Conservation (phyloP, 2,329 filamentous ascomycete species). For the Sclerotiophoma versabilis region DNA sequence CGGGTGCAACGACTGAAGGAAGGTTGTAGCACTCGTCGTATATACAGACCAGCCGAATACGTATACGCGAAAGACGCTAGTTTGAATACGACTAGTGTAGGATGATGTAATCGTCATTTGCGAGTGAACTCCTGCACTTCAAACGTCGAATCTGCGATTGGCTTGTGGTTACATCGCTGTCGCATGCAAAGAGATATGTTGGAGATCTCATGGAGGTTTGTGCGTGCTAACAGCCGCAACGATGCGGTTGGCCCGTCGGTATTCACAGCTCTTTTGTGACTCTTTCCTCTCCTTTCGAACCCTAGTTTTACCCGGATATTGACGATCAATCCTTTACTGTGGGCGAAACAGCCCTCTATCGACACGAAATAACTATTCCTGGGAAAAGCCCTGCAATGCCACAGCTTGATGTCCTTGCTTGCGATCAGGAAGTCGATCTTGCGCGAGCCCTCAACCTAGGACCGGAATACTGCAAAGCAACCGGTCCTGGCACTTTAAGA, state of each 20-base stretch:
- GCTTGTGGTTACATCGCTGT: background rate
- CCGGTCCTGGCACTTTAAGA: conserved; percentile 49
- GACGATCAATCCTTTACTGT: background rate
- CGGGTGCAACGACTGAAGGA: conserved; percentile 5
- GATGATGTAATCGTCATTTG: background rate
- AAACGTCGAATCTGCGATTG: background rate
- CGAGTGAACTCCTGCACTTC: background rate
- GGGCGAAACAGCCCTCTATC: background rate
- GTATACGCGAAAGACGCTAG: background rate
- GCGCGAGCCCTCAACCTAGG: conserved; percentile 31
- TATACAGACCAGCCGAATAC: conserved; percentile 10
- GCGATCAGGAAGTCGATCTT: background rate
- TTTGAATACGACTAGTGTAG: background rate
- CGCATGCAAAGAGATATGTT: background rate
- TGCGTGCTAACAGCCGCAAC: background rate
- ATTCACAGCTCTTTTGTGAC: background rate
- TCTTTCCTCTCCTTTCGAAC: background rate
- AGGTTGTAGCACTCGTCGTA: conserved; percentile 9
- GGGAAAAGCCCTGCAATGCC: no score
- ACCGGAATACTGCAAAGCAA: conserved; percentile 56
- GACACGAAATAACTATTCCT: no score
- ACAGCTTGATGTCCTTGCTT: background rate
- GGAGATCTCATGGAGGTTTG: background rate
- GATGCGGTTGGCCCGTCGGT: background rate
- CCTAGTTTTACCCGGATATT: background rate